phyloP scores from a whole-genome alignment of 208 protist species.

The Acanthamoeba castellanii region DNA sequence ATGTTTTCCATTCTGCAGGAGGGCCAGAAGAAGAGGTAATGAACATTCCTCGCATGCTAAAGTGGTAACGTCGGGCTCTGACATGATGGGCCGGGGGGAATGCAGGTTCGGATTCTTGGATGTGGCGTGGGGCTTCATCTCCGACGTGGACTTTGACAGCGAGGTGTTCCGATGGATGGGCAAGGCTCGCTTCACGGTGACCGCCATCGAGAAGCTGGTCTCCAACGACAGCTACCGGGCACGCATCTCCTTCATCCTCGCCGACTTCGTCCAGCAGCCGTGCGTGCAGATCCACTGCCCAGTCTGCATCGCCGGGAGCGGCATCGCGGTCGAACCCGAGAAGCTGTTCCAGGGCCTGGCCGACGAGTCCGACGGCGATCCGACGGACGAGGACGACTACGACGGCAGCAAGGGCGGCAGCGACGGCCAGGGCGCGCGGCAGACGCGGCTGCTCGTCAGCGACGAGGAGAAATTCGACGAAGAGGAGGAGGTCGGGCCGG shows the following conservation, averaged over 20 bases:
- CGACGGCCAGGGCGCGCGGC: background rate
- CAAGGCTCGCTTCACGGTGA: constrained; percentile 48
- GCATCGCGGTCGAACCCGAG: background rate
- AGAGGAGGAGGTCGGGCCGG: constrained; percentile 36
- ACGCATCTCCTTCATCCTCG: constrained; percentile 34
- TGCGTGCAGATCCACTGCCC: constrained; percentile 47
- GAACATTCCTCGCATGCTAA: background rate
- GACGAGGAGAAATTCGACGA: background rate
- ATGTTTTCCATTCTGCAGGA: constrained; percentile 55
- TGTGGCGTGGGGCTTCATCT: constrained; percentile 66
- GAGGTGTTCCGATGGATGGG: constrained; percentile 71
- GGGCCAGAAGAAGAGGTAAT: constrained; percentile 40
- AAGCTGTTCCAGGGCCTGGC: background rate
- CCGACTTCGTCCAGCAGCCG: constrained; percentile 5
- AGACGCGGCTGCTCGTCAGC: background rate
- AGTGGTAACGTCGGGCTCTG: no score
- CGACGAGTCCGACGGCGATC: background rate
- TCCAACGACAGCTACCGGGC: background rate
- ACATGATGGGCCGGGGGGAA: no score
- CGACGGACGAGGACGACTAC: background rate
- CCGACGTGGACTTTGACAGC: constrained; percentile 74
- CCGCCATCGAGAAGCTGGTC: constrained; percentile 62
- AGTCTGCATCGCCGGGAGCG: background rate
- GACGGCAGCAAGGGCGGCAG: background rate
- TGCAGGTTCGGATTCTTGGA: constrained; percentile 59